Evolutionary conservation across 2,329 filamentous ascomycete species (phyloP), one percentile per base, ranked within the genome.

Genomic region (Aspergillus ustus): DNA sequence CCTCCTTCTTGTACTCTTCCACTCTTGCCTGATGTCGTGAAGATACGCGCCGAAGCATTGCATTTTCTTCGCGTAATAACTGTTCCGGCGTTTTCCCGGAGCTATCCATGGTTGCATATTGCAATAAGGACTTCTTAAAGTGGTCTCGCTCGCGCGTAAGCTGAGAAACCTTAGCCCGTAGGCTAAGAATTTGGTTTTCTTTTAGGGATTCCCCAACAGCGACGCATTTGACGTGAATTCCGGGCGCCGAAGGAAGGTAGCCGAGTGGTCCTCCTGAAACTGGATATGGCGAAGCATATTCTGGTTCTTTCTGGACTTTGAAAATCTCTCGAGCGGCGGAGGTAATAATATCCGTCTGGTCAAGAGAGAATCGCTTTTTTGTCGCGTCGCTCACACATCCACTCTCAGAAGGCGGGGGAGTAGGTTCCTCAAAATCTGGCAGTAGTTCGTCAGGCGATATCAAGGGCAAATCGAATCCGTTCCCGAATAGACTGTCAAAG

Each of bases 241-340:
- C 60, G 4, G 74, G 73, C 9, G 72, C 61, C 5, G 75, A 77
- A 31, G 71, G 71, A 49, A 72, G 62, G 53, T 74, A 74, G 2
- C 69, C 71, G 25, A 75, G 53, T 9, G 63, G 62, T 2, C 71
- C 70, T 15, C 66, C 65, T 29, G 67, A 65, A 19, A 50, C 55
- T 17, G 72, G 72, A 60, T 77, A 77, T 7, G 75, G 75, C 1
- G 74, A 77, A 6, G 70, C 56, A 52, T 75, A 73, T 29, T 70
- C 59, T 2, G 64, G 63, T 40, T 64, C 54, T 29, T 66, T 56
- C 13, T 57, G 44, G 11, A 71, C 60, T 45, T 66, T 62, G 52
- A 72, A 58, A 20, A 66, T 59, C 53, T 75, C 72, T 22, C 70
- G 69, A 28, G 50, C 60, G 17, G 67, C 60, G 45, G 55, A 70